phyloP scores from a whole-genome alignment of 2,329 filamentous ascomycete species.

The Ramularia collo-cygni region DNA sequence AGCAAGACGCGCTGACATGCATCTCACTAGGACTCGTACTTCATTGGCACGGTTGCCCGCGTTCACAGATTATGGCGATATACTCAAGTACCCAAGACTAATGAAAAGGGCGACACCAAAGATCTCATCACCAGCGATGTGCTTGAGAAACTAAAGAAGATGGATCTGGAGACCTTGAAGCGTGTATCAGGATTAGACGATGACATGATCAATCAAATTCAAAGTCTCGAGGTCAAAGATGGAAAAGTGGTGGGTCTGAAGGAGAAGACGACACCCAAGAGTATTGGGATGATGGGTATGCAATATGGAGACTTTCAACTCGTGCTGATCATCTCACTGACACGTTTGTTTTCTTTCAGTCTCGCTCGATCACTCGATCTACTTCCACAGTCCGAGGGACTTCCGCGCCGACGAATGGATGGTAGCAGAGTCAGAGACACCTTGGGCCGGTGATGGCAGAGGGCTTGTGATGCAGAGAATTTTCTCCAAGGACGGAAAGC shows the following conservation, averaged over 20 bases:
- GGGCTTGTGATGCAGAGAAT: conserved; percentile 71
- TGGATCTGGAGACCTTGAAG: conserved; percentile 39
- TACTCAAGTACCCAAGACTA: conserved; percentile 31
- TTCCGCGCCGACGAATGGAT: conserved; percentile 62
- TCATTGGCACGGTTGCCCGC: conserved; percentile 80
- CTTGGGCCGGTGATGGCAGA: conserved; percentile 71
- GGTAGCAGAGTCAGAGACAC: conserved; percentile 71
- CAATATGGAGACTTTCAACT: no score
- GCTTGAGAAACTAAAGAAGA: conserved; percentile 38
- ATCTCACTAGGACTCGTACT: conserved; percentile 63
- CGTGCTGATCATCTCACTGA: no score
- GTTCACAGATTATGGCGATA: conserved; percentile 77
- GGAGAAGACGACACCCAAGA: conserved; percentile 51
- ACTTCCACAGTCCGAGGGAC: conserved; percentile 46
- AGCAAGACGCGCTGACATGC: not conserved
- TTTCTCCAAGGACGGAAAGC: conserved; percentile 60
- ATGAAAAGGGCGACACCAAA: conserved; percentile 17
- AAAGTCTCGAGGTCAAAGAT: conserved; percentile 32
- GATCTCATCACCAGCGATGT: conserved; percentile 33
- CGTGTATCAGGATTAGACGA: conserved; percentile 40
- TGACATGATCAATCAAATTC: conserved; percentile 47
- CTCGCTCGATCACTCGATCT: conserved; percentile 63
- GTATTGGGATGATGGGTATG: no score
- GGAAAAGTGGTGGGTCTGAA: conserved; percentile 42
- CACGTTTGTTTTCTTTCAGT: no score